Evolutionary conservation across 2,329 filamentous ascomycete species (phyloP).

Genomic region (Parastagonospora nodorum): DNA sequence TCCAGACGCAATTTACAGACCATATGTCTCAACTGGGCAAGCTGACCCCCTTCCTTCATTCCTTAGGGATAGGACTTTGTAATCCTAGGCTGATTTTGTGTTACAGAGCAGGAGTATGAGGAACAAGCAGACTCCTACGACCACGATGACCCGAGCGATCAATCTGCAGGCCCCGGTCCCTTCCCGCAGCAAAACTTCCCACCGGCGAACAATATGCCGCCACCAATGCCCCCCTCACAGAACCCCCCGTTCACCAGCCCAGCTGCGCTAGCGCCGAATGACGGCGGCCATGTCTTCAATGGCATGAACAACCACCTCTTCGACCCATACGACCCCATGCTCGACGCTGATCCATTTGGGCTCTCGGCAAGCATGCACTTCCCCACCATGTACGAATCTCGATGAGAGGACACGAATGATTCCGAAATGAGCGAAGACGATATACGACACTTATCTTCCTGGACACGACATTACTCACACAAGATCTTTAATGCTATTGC

Average conservation of each 20-base stretch:
- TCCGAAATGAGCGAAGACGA: constrained; percentile 10
- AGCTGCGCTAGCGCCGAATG: constrained; percentile 38
- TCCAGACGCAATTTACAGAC: constrained; percentile 86
- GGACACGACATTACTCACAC: background rate
- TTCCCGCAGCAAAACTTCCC: constrained; percentile 64
- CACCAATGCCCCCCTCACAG: constrained; percentile 45
- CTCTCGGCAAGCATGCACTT: constrained; percentile 95
- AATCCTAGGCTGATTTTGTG: constrained; percentile 71
- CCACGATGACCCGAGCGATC: constrained; percentile 69
- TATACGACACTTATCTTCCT: constrained; percentile 2
- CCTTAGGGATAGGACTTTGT: constrained; percentile 63
- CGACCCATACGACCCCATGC: constrained; percentile 79
- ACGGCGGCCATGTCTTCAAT: constrained; percentile 47
- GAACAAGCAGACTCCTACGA: constrained; percentile 88
- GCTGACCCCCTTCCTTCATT: constrained; percentile 61
- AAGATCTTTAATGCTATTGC: constrained; percentile 29
- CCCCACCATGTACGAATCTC: constrained; percentile 70
- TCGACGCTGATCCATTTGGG: constrained; percentile 93
- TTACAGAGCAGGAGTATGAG: constrained; percentile 95
- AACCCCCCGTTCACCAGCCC: constrained; percentile 43
- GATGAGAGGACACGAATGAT: constrained; percentile 28
- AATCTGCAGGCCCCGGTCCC: constrained; percentile 70
- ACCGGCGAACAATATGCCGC: constrained; percentile 48
- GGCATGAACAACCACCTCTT: constrained; percentile 59
- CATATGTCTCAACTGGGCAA: constrained; percentile 96